These are phyloP conservation scores for Lecanicillium sp. DNA, from an alignment of 2,329 filamentous ascomycete species.

Conservation along the genomic window DNA sequence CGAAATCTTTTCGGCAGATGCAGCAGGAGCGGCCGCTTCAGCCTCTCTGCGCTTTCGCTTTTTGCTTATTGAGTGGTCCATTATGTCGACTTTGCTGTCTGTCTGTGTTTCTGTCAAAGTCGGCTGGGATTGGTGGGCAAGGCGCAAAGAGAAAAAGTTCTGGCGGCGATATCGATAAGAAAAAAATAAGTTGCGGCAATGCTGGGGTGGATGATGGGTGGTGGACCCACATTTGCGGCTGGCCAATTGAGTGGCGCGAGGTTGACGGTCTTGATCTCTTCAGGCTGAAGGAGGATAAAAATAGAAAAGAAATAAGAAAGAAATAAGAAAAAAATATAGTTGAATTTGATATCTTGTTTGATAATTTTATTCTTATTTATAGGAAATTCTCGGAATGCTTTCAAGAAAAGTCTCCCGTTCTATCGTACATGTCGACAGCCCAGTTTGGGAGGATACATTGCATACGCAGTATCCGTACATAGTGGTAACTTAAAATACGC, in stretches of 20 bases:
- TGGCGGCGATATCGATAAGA: background rate
- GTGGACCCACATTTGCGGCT: too few relatives aligned
- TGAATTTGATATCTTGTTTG: background rate
- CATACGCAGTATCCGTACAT: too few relatives aligned
- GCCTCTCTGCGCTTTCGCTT: conserved; percentile 35
- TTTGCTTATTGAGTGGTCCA: conserved; percentile 29
- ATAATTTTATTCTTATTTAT: background rate
- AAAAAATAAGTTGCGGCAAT: conserved; percentile 9
- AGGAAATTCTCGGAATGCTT: background rate
- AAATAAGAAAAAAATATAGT: too few relatives aligned
- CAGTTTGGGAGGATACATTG: too few relatives aligned
- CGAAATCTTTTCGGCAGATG: conserved; percentile 13
- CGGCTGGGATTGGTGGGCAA: background rate
- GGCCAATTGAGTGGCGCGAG: too few relatives aligned
- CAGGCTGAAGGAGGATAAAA: too few relatives aligned
- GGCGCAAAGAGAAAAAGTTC: conserved; percentile 3
- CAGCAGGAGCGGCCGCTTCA: conserved; percentile 19
- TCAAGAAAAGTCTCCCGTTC: too few relatives aligned
- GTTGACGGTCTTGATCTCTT: background rate
- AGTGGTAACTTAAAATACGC: too few relatives aligned
- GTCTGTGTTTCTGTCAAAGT: background rate
- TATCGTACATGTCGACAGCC: too few relatives aligned
- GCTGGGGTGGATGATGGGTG: too few relatives aligned
- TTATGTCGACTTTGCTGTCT: conserved; percentile 11
- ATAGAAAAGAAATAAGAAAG: background rate